A percentile compares a stretch with the other conserved stretches of the same genome.
Conservation (phyloP, 306 rosid genomes). For the Gynostemma pentaphyllum region DNA sequence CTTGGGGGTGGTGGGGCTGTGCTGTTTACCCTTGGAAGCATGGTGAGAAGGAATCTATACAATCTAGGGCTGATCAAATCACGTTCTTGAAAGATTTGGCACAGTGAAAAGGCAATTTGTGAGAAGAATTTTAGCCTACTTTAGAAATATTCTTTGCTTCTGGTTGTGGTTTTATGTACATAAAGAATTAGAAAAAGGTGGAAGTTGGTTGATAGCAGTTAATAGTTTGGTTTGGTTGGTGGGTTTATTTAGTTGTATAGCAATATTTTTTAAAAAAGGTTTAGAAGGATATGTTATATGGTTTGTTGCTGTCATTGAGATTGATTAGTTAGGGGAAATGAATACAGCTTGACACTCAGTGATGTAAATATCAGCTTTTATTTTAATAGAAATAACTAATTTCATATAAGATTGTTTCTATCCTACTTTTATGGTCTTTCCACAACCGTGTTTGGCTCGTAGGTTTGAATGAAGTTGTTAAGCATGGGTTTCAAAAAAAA, state of each 20-base stretch:
- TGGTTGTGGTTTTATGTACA: constrained; percentile 25
- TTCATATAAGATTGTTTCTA: no score
- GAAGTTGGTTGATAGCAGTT: constrained; percentile 40
- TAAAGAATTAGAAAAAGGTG: constrained; percentile 23
- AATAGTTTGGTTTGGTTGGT: constrained; percentile 15
- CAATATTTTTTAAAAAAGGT: neutral
- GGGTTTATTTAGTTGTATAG: neutral
- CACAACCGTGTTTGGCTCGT: no score
- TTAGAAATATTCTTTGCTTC: constrained; percentile 11
- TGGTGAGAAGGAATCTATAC: constrained; percentile 76
- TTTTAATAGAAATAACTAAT: neutral
- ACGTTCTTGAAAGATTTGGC: constrained; percentile 31
- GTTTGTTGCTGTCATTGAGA: constrained; percentile 7
- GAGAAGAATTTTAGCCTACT: neutral
- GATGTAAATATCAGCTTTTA: constrained; percentile 2
- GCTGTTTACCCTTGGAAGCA: constrained; percentile 68
- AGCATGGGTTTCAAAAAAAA: neutral
- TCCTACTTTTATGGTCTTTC: no score
- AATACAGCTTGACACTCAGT: neutral
- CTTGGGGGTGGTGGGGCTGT: constrained; percentile 84
- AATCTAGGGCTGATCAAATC: constrained; percentile 72
- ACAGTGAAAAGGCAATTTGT: neutral
- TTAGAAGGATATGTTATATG: neutral
- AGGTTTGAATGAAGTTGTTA: no score
- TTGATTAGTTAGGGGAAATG: neutral